phyloP scores from a whole-genome alignment of 2,329 filamentous ascomycete species.

The Aureobasidium zeae region DNA sequence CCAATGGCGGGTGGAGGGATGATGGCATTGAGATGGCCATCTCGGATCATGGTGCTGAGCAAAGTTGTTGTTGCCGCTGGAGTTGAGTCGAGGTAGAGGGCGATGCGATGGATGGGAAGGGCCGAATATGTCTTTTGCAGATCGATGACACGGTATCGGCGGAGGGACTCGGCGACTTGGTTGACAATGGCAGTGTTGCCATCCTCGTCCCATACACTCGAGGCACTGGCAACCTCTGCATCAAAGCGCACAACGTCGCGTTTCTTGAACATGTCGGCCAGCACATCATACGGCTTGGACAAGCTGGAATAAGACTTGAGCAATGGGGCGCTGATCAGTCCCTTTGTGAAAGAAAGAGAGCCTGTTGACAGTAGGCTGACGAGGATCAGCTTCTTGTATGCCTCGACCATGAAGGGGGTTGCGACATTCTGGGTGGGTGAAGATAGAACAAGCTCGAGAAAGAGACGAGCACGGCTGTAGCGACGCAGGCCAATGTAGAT shows the following conservation, averaged over 20 bases:
- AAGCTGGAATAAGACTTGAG: conserved; percentile 50
- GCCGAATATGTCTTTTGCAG: conserved; percentile 64
- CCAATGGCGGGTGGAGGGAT: conserved; percentile 36
- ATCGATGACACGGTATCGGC: conserved; percentile 64
- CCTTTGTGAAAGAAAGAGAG: conserved; percentile 47
- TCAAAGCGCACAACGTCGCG: conserved; percentile 51
- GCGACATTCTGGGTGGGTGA: conserved; percentile 56
- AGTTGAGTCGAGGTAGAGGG: conserved; percentile 42
- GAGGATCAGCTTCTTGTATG: conserved; percentile 86
- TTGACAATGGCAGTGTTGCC: conserved; percentile 62
- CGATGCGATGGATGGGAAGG: conserved; percentile 47
- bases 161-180: conserved; percentile 61
- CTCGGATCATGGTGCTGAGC: conserved; percentile 43
- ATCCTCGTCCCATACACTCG: conserved; percentile 47
- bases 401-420: conserved; percentile 68
- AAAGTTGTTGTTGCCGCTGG: conserved; percentile 45
- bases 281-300: conserved; percentile 59
- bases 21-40: conserved; percentile 42
- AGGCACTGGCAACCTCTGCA: conserved; percentile 53
- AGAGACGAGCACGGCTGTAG: conserved; percentile 36
- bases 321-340: conserved; percentile 44
- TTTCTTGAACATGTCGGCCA: conserved; percentile 60
- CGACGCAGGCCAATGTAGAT: conserved; percentile 38
- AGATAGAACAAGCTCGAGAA: conserved; percentile 47
- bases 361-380: conserved; percentile 64